Evolutionary conservation across 495 filamentous ascomycete species (phyloP), one percentile per base, ranked within the genome.

Genomic region (Podospora comata): DNA sequence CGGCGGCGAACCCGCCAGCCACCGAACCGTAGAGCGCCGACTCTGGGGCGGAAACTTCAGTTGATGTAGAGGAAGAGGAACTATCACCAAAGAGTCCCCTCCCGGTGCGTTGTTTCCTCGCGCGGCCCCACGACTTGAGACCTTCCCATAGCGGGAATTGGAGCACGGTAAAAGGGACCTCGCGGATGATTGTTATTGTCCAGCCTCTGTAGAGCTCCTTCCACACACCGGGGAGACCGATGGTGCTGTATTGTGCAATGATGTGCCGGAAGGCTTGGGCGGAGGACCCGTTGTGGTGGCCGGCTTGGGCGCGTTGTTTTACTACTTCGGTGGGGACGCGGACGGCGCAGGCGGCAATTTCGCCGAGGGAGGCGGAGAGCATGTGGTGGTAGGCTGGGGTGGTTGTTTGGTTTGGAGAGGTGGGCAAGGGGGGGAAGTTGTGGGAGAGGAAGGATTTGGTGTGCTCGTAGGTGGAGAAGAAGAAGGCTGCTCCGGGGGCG

Each of bases 101-200:
- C n/a, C 83, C 74, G 69, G 80, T 64, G 58, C 76, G 57, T 60
- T 70, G 77, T 15, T 76, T 70, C 70, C 80, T 27, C 60, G 74
- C 78, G 1, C 83, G 73, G 0, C 80, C 79, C 78, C 79, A 82
- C 26, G 69, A 74, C 84, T 98, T 99, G 81, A 98, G 85, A 2
- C 85, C 89, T 79, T 99, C 95, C 95, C 95, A 99, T 73, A 99
- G 84, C 19, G 95, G 96, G 73, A 99, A 99, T 77, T 99, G 95
- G 48, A 99, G 87, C 13, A 97, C 87, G 5, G 95, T 98, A 71
- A 99, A 99, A 9, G 95, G 95, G 65, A 99, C 96, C 82, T 99
- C 95, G 60, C 95, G 88, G 81, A 97, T 89, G 28, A 99, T 89
- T 13, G 95, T 99, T 69, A 97, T 89, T 0, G 88, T 85, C 83